Evolutionary conservation across 345 rosid species (phyloP), one percentile per base, ranked within the genome.

Genomic region (Citrus sp.): DNA sequence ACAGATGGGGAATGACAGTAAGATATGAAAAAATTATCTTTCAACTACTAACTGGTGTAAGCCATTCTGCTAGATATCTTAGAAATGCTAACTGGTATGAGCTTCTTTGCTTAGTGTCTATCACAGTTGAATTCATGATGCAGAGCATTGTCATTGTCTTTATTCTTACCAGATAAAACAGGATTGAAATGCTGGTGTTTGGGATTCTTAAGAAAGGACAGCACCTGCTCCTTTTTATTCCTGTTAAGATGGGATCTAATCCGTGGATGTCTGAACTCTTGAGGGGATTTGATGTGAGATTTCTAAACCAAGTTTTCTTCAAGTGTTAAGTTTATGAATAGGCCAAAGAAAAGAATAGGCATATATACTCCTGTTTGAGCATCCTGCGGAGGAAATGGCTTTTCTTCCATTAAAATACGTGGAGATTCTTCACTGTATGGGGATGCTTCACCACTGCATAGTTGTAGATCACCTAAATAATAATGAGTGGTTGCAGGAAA

Each of bases 131-230:
- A 73, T 59, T 73, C 37, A 35, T 21, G 58, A 27, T 70, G 28
- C 25, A 22, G 46, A 18, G 32, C 13, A 32, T 64, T 58, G 14
- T 67, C 74, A 35, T 35, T 49, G 1, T 49, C 55, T 74, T 35
- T 21, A 70, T 62, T 62, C 24, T 40, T 34, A 34, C 25, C 30
- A 2, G 69, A 58, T 46, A 30, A 14, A 18, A 27, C 60, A 3
- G 16, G 5, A 27, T 38, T 62, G 5, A 7, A 40, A 72, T 58
- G 27, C 72, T 51, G 6, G 22, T 24, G 62, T 63, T 32, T 56
- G 51, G 60, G 75, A 67, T 84, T 65, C 55, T 76, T 64, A 22
- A 61, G 40, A 78, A 60, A 61, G 73, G 71, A 59, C 12, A 42
- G 21, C 46, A 60, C 21, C 3, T 58, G 30, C 34, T 56, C 2